Base-by-base conservation (phyloP, 2,329 filamentous ascomycete genomes). In the Cladosporium sp. region DNA sequence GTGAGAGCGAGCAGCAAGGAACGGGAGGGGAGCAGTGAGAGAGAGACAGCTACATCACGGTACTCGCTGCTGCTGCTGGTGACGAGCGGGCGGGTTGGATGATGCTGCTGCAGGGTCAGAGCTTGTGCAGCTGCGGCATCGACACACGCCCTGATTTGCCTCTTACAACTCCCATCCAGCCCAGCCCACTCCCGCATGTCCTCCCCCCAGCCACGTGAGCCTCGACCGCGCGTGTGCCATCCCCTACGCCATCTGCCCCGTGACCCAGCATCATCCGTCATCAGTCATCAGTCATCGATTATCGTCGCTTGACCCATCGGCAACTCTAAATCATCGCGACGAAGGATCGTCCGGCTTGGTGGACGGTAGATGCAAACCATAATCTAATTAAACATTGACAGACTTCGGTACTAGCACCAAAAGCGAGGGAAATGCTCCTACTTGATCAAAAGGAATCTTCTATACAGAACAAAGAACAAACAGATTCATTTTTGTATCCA, bases 121-220 rank as follows among this genome's bases (percentile, higher is more conserved):
- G 40, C n/a, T 46, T 46, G 40, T 46, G 40, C 40, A 44, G 40
- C 40, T 5, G 31, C 33, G 14, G 33, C 33, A 35, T 11, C 16
- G 7, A 5, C 16, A 40, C 18, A 2, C 40, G n/a, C 40, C 40
- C 40, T 46, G 40, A 21, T 46, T 46, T 21, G 40, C 40, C 40
- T 21, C n/a, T 21, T n/a, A 46, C 40, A 46, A 26, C 23, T 26
- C 23, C 23, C 23, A 26, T 26, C 23, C 23, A 26, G 23, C 23
- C 23, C 35, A 37, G 49, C 26, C 23, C 28, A n/a, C 6, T 46
- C 59, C 59, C 59, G 59, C 59, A 62, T 62, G 59, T 62, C 59
- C 40, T 37, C 23, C 59, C 23, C 23, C 59, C 23, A 62, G 59
- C 59, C 59, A 62, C 59, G 59, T 62, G 59, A 62, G 33, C 59